Evolutionary conservation across 108 stramenopile genomes (phyloP), one percentile per base, ranked within the genome.

Genomic region (Parmales sp.): DNA sequence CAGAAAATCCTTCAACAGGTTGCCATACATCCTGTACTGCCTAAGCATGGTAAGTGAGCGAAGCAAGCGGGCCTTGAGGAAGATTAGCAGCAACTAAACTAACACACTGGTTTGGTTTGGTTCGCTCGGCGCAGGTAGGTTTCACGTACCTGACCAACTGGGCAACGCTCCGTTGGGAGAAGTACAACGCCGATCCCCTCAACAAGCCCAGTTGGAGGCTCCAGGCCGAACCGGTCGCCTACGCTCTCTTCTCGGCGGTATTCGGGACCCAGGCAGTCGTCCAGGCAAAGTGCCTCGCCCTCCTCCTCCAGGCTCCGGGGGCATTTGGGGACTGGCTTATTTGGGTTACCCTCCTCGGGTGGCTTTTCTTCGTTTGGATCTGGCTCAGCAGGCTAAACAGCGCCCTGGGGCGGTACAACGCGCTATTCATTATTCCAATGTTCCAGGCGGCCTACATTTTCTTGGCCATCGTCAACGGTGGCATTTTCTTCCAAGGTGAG

Each of bases 391-490:
- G 78, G 26, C 77, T 79, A 76, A 79, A 79, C 63, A 13, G 26
- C 16, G 78, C 78, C 22, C 67, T 79, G 23, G 67, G 46, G 18
- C 38, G 68, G 45, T 79, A 77, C 49, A 68, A 74, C 64, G 76
- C 76, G n/a, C 64, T 79, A 0, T 78, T 79, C 72, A 79, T 79
- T 70, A 77, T 79, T 36, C 78, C 78, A 1, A 64, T 73, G 23
- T 71, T 79, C n/a, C 78, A 78, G 73, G 76, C 74, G 51, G 71
- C 68, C 63, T 78, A 72, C 67, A 79, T 66, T 0, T 68, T 78
- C 29, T 76, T 74, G 9, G 70, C 74, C 2, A 66, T 79, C 28
- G 26, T 79, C 6, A 67, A 63, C 31, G 78, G 78, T 1, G 78
- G 78, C 36, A 65, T 78, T 26, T 43, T 70, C 8, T 22, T 72